Base-by-base conservation (phyloP, 331 rosid species). In the Pyrus hybrid region DNA sequence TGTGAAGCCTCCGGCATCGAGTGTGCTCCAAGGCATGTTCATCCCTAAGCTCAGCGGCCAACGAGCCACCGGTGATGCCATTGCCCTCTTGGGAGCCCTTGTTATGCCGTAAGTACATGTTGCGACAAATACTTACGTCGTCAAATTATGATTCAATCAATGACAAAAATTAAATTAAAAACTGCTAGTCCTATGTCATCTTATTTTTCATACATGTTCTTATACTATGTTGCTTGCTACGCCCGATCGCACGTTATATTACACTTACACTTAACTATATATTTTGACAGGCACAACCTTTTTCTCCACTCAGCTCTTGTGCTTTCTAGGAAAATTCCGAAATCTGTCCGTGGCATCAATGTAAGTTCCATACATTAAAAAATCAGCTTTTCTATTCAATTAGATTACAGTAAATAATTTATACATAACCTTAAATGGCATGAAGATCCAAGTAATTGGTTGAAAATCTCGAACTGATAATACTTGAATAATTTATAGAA, bases 231-330 rank as follows among this genome's bases (percentile, higher is more conserved):
- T 41, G 47, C 47, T 41, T 41, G 47, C 13, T 41, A 11, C 47
- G 13, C 47, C 13, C 47, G 43, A 35, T 35, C 43, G 43, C 43
- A 35, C 43, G 43, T 35, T 41, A 11, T 41, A 41, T 41, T 41
- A 41, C 4, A 9, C 47, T 41, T 28, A 9, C 49, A 18, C 14
- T 37, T 9, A 41, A 41, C 13, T 11, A 35, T 2, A 35, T 41
- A 5, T 20, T 58, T 26, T 8, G 23, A 30, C 87, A 93, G 98
- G 82, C 98, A 93, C 87, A 93, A 93, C 63, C 95, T 93, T 35
- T 93, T 93, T 70, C 94, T 91, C 25, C 96, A 91, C 58, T 93
- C 98, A 25, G 98, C 98, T 57, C 88, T 93, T 9, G 98, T 93
- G 73, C 88, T 93, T 4, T 88, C 98, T 7, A 86, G 97, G 74